These are phyloP conservation scores for Xanthoparmelia taractica DNA, from an alignment of 495 filamentous ascomycete species.

Conservation along the genomic window DNA sequence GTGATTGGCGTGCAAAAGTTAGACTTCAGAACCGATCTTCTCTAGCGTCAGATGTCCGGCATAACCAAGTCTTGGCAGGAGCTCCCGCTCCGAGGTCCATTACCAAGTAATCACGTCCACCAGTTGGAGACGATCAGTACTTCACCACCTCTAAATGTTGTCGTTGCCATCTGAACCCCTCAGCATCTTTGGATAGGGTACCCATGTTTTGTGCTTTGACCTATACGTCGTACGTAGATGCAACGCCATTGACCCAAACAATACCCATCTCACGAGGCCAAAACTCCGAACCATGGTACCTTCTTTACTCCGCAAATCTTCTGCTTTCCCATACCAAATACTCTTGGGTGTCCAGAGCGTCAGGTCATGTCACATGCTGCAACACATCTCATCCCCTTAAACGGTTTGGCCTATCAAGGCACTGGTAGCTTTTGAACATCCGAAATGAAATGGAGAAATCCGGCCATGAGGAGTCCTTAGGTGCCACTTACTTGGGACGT, in stretches of 20 bases:
- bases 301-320: background rate
- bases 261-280: no score
- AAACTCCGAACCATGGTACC: background rate
- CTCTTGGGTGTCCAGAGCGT: background rate
- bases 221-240: background rate
- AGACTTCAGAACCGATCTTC: background rate
- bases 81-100: background rate
- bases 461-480: background rate
- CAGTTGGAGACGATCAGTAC: background rate
- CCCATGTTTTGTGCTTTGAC: background rate
- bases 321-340: background rate
- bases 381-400: background rate
- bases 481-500: background rate
- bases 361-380: background rate
- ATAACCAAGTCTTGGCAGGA: background rate
- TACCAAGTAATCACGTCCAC: background rate
- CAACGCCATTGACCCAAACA: no score
- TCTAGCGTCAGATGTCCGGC: background rate
- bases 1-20: background rate
- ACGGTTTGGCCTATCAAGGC: background rate
- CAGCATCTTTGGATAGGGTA: background rate
- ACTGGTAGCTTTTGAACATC: background rate
- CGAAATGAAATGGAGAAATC: background rate
- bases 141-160: no score
- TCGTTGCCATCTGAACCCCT: no score